Evolutionary conservation across 108 stramenopile species (phyloP).

Genomic region (Ochromonas danica): DNA sequence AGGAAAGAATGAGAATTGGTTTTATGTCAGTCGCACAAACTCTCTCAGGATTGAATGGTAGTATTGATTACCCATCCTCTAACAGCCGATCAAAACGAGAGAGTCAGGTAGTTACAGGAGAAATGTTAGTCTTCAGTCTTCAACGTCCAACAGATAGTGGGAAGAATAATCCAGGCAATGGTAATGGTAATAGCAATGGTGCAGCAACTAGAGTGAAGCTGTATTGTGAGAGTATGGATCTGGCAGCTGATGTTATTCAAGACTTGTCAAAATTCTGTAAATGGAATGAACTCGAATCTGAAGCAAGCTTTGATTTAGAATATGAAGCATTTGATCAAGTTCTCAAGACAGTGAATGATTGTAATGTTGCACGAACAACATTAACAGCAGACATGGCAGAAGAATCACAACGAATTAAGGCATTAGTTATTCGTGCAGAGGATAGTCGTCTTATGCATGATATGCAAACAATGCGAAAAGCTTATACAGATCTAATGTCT

Average conservation of each 20-base stretch:
- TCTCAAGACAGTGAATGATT: constrained; percentile 39
- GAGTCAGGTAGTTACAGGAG: too few relatives aligned
- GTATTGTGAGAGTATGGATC: constrained; percentile 49
- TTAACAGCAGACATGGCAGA: constrained; percentile 66
- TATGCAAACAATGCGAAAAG: constrained; percentile 50
- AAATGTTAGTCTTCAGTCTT: too few relatives aligned
- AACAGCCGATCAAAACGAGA: too few relatives aligned
- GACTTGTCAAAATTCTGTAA: constrained; percentile 40
- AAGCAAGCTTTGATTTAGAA: constrained; percentile 50
- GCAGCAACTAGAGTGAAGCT: too few relatives aligned
- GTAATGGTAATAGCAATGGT: too few relatives aligned
- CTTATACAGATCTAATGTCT: constrained; percentile 51
- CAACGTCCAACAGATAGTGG: too few relatives aligned
- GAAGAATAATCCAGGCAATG: too few relatives aligned
- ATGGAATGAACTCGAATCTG: constrained; percentile 43
- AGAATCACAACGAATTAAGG: constrained; percentile 47
- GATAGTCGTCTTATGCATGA: constrained; percentile 59
- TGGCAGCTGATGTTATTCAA: constrained; percentile 52
- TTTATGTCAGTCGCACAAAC: too few relatives aligned
- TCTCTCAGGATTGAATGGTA: too few relatives aligned
- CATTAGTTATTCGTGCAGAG: constrained; percentile 57
- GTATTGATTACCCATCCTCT: too few relatives aligned
- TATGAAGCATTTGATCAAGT: constrained; percentile 37
- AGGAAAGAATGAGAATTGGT: too few relatives aligned
- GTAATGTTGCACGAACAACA: constrained; percentile 44